A percentile compares a stretch with the other conserved stretches of the same genome.
Conservation (phyloP, 768 basidiomycete genomes). For the Boletus rex-veris region DNA sequence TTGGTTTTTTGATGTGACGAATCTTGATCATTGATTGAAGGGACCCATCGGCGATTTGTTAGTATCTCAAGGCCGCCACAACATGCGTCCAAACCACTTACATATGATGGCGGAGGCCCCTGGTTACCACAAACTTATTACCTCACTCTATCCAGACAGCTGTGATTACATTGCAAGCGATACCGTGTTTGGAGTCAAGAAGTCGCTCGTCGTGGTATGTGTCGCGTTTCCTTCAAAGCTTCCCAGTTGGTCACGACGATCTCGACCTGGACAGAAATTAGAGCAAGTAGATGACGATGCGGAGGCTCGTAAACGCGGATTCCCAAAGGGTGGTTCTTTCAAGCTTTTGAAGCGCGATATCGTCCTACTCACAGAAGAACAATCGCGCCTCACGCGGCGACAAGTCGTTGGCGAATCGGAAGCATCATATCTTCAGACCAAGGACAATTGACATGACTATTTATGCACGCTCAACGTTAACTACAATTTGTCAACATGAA, state of each 20-base stretch:
- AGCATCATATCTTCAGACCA: neutral
- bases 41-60: constrained; percentile 72
- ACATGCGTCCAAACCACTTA: constrained; percentile 76
- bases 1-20: neutral
- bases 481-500: no score
- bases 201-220: constrained; percentile 71
- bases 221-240: neutral
- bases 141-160: constrained; percentile 71
- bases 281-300: constrained; percentile 50
- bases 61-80: constrained; percentile 56
- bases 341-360: constrained; percentile 47
- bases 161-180: constrained; percentile 68
- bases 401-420: constrained; percentile 13
- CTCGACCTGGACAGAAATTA: constrained; percentile 39
- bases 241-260: neutral
- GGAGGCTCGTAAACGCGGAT: constrained; percentile 51
- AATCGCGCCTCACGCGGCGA: constrained; percentile 33
- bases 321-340: constrained; percentile 44
- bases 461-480: no score
- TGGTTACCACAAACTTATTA: constrained; percentile 69
- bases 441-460: neutral
- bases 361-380: constrained; percentile 40
- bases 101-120: constrained; percentile 71
- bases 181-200: constrained; percentile 79
- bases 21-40: constrained; percentile 28